Evolutionary conservation across 1,139 yeast species (phyloP).

Genomic region (Scheffersomyces parashehatae): DNA sequence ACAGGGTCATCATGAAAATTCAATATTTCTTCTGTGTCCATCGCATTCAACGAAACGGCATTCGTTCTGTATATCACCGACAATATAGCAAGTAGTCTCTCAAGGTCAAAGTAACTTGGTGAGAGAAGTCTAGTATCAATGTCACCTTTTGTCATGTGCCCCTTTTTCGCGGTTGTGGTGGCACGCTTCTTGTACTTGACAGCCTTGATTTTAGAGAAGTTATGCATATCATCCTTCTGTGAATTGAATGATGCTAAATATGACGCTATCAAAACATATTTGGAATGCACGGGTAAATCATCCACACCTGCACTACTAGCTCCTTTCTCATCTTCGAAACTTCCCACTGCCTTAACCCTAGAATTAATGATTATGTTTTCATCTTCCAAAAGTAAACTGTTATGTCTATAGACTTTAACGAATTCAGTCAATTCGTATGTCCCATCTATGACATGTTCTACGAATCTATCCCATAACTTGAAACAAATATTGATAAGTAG

Average conservation of each 20-base stretch:
- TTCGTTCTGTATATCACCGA: slow-evolving; percentile 55
- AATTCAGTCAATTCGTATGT: slow-evolving; percentile 37
- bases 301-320: slow-evolving; percentile 14
- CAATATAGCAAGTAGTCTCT: slow-evolving; percentile 65
- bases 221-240: slow-evolving; percentile 57
- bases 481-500: slow-evolving; percentile 42
- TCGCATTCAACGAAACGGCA: slow-evolving; percentile 28
- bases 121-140: slow-evolving; percentile 57
- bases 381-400: slow-evolving; percentile 38
- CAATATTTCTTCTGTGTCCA: slow-evolving; percentile 23
- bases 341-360: slow-evolving; percentile 18
- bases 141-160: slow-evolving; percentile 44
- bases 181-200: slow-evolving; percentile 36
- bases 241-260: slow-evolving; percentile 70
- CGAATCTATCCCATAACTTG: slow-evolving; percentile 54
- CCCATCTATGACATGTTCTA: slow-evolving; percentile 39
- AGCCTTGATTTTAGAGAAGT: slow-evolving; percentile 60
- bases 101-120: slow-evolving; percentile 66
- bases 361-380: slow-evolving; percentile 42
- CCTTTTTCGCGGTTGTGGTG: slow-evolving; percentile 28
- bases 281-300: slow-evolving; percentile 58
- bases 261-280: slow-evolving; percentile 64
- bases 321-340: slow-evolving; percentile 24
- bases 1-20: slow-evolving; percentile 30
- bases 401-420: slow-evolving; percentile 47